These are phyloP conservation scores for Candida sojae DNA, from an alignment of 1,139 yeast genomes.

Conservation along the genomic window DNA sequence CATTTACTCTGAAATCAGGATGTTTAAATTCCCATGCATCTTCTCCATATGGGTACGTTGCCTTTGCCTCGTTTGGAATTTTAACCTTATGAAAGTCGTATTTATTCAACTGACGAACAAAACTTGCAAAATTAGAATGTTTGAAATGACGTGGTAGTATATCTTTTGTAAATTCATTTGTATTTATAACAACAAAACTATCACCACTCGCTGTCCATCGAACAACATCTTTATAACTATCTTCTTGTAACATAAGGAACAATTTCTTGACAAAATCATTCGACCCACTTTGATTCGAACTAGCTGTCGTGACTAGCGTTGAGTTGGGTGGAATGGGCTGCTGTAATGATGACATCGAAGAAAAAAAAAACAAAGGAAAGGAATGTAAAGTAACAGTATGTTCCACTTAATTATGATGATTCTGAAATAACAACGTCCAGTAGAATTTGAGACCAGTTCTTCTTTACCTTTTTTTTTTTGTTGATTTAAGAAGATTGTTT, in stretches of 20 bases:
- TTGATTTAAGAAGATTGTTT: not conserved
- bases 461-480: not conserved
- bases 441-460: too few species aligned
- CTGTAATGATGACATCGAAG: conserved; percentile 5
- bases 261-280: conserved; percentile 78
- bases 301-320: conserved; percentile 20
- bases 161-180: conserved; percentile 83
- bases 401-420: not conserved
- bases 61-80: conserved; percentile 54
- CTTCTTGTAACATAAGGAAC: conserved; percentile 83
- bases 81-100: conserved; percentile 96
- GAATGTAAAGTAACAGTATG: not conserved
- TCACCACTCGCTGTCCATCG: conserved; percentile 85
- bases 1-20: conserved; percentile 78
- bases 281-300: conserved; percentile 47
- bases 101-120: conserved; percentile 92
- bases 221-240: conserved; percentile 69
- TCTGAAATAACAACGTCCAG: too few species aligned
- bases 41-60: conserved; percentile 64
- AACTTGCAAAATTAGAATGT: conserved; percentile 90
- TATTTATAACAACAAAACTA: conserved; percentile 84
- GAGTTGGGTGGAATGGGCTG: conserved; percentile 11
- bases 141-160: conserved; percentile 90
- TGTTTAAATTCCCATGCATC: conserved; percentile 95
- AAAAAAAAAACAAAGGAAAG: not conserved